A percentile compares a stretch with the other conserved stretches of the same genome.
These are phyloP conservation scores for Penicillium sp. DNA, from an alignment of 2,329 filamentous ascomycete species.

Conservation along the genomic window DNA sequence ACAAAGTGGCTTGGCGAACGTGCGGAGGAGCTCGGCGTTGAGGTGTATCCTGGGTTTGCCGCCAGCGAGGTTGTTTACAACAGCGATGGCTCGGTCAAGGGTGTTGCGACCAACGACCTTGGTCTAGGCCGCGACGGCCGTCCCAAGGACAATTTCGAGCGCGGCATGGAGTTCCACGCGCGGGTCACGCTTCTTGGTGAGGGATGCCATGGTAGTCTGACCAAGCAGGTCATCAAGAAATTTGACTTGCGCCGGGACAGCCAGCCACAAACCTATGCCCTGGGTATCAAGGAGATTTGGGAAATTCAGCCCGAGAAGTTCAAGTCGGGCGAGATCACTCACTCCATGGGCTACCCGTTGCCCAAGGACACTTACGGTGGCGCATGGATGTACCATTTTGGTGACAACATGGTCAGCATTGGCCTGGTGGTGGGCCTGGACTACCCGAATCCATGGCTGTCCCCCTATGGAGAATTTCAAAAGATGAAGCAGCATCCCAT, in stretches of 20 bases:
- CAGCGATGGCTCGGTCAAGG: conserved; percentile 78
- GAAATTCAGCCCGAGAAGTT: conserved; percentile 92
- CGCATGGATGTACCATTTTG: conserved; percentile 99
- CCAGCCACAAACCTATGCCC: conserved; percentile 88
- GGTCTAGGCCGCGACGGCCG: conserved; percentile 76
- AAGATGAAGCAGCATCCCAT: conserved; percentile 98
- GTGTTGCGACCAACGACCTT: conserved; percentile 92
- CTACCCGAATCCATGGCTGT: conserved; percentile 94
- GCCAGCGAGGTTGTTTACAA: conserved; percentile 88
- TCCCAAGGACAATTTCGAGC: conserved; percentile 84
- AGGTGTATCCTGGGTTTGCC: conserved; percentile 93
- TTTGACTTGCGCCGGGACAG: conserved; percentile 84
- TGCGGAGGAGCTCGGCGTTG: conserved; percentile 93
- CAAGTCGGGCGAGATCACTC: conserved; percentile 73
- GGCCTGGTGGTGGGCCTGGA: conserved; percentile 90
- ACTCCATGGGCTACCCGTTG: conserved; percentile 90
- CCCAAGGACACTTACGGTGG: conserved; percentile 87
- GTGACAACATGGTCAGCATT: conserved; percentile 88
- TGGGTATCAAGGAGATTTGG: conserved; percentile 97
- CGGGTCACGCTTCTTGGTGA: conserved; percentile 86
- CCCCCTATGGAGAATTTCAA: conserved; percentile 93
- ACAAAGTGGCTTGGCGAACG: conserved; percentile 93
- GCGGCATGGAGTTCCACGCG: conserved; percentile 97
- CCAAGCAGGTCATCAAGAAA: conserved; percentile 90
- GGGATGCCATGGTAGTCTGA: conserved; percentile 91